Conservation (phyloP, 2,329 filamentous ascomycete species). For the Fulvia fulva region DNA sequence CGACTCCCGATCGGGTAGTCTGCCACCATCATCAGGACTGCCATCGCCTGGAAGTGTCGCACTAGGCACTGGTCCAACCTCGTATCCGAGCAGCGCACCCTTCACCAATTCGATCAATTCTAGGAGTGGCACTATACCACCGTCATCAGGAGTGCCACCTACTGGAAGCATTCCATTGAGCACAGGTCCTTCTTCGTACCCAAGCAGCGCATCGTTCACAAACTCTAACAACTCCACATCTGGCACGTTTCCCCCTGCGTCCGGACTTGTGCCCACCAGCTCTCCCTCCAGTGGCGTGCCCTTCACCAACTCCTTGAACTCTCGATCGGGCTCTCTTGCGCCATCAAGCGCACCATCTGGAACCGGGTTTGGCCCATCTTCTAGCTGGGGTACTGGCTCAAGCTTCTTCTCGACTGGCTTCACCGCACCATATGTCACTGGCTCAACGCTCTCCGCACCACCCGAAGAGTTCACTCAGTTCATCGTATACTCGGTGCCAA, state of each 20-base stretch:
- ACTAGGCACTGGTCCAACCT: background rate
- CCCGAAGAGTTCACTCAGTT: background rate
- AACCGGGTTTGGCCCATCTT: background rate
- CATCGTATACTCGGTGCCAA: background rate
- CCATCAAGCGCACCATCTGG: background rate
- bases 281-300: background rate
- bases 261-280: background rate
- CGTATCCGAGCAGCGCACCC: background rate
- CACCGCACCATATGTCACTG: background rate
- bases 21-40: background rate
- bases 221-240: background rate
- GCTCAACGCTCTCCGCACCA: background rate
- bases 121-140: conserved; percentile 3
- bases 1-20: conserved; percentile 3
- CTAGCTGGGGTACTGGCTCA: background rate
- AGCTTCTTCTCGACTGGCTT: background rate
- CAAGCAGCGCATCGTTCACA: background rate
- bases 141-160: background rate
- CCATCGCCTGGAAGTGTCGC: background rate
- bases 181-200: background rate
- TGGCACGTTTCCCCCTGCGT: conserved; percentile 5
- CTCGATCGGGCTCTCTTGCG: conserved; percentile 1
- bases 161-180: background rate
- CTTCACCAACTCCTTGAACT: background rate
- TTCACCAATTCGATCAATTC: background rate